phyloP scores from a whole-genome alignment of 371 early-diverging fungal genomes.

The Rhizopus stolonifer region DNA sequence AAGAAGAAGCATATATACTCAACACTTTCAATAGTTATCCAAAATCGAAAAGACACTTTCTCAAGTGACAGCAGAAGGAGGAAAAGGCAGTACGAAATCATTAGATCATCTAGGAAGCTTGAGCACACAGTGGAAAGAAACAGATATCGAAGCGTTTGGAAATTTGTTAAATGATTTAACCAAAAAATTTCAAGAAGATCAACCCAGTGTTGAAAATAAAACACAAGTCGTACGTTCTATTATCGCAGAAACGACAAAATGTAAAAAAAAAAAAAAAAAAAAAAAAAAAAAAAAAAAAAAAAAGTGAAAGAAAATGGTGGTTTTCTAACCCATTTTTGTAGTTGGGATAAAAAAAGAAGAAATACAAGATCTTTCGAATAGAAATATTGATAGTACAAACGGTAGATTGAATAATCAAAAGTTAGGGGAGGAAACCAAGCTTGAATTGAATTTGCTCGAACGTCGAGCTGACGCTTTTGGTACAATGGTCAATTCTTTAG shows the following conservation, averaged over 20 bases:
- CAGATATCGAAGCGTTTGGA: conserved; percentile 11
- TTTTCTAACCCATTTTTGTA: too few relatives aligned
- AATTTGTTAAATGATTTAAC: conserved; percentile 7
- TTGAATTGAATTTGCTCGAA: background rate
- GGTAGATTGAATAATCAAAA: conserved; percentile 14
- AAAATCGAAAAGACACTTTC: background rate
- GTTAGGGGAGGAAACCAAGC: conserved; percentile 14
- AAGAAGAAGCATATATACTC: background rate
- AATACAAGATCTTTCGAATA: conserved; percentile 5
- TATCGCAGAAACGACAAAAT: conserved; percentile 11
- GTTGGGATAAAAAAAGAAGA: conserved; percentile 18
- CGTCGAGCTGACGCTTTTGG: background rate
- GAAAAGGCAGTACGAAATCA: conserved; percentile 1
- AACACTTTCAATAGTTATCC: background rate
- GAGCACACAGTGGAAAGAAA: conserved; percentile 13
- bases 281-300: too few relatives aligned
- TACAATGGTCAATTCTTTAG: conserved; percentile 6
- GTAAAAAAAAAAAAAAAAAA: conserved; percentile 17
- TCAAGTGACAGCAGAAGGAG: background rate
- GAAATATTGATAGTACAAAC: background rate
- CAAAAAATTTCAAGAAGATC: conserved; percentile 5
- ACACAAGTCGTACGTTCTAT: conserved; percentile 7
- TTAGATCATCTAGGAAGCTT: background rate
- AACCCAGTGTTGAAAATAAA: background rate
- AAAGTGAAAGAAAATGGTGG: too few relatives aligned